Percentiles rank a stretch among this genome's conserved stretches.
These are phyloP conservation scores for Schwanniomyces occidentalis DNA, from an alignment of 805 yeast genomes.

Conservation along the genomic window DNA sequence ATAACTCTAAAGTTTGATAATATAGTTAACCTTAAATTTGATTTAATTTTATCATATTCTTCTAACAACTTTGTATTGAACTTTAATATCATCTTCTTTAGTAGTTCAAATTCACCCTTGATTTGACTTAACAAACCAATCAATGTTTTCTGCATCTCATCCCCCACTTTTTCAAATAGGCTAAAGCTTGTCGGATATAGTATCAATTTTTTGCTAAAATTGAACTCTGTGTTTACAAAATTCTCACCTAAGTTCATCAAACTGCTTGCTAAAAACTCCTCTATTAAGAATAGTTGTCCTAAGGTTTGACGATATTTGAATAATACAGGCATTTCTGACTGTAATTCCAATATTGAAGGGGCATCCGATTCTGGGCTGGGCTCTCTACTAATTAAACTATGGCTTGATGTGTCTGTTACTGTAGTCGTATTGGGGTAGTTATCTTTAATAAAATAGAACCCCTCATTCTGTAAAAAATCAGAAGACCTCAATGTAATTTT, in stretches of 20 bases:
- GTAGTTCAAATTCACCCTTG: not conserved
- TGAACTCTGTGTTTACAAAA: conserved; percentile 6
- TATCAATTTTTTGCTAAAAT: conserved; percentile 3
- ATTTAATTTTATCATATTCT: conserved; percentile 7
- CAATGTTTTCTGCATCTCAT: conserved; percentile 1
- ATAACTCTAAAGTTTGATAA: conserved; percentile 9
- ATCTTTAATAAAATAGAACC: conserved; percentile 5
- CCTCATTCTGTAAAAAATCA: conserved; percentile 3
- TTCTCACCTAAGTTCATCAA: conserved; percentile 6
- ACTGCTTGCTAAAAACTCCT: conserved; percentile 9
- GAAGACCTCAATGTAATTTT: conserved; percentile 10
- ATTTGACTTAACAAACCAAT: conserved; percentile 7
- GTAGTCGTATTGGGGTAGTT: conserved; percentile 6
- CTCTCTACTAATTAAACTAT: not conserved
- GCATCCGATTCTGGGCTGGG: conserved; percentile 3
- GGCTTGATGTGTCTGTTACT: conserved; percentile 3
- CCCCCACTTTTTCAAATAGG: conserved; percentile 1
- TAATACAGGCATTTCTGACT: conserved; percentile 6
- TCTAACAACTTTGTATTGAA: conserved; percentile 8
- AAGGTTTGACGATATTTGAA: conserved; percentile 4
- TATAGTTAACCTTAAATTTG: conserved; percentile 9
- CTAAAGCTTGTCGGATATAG: conserved; percentile 4
- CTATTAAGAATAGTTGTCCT: conserved; percentile 7
- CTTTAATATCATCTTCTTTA: conserved; percentile 4
- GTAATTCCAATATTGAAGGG: conserved; percentile 7